Evolutionary conservation across 1,284 basidiomycete genomes (phyloP), one percentile per base, ranked within the genome.

Genomic region (Amylostereum areolatum): DNA sequence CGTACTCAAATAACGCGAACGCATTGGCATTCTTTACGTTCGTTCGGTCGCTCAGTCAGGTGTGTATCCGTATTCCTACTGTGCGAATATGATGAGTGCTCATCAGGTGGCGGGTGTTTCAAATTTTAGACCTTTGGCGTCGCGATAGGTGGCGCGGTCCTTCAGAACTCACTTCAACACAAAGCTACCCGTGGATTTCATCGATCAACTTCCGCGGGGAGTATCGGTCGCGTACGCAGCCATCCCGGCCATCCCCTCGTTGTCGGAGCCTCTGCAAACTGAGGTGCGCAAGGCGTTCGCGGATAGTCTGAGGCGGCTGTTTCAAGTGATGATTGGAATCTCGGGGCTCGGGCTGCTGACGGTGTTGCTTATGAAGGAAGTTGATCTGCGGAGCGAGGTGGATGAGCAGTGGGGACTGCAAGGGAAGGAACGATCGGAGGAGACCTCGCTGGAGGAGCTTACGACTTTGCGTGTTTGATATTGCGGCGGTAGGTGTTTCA

Each of bases 391-490:
- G 45, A 56, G 52, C 49, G 52, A 60, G 36, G 62, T 63, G 24
- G 67, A 69, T 45, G 58, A 62, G 27, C 51, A 62, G 10, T 70
- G 64, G 62, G 64, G 60, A 7, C 49, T 64, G 50, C 7, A 53
- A 30, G 58, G 57, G 37, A 39, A 39, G 37, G 37, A 5, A 7
- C 34, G 34, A 35, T n/a, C 34, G 34, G 34, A 18, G 18, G 18
- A 18, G 18, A 18, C 18, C 18, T 18, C 18, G 18, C 18, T 18
- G 18, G 18, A 18, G 18, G 18, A 18, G 18, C 18, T 18, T 18
- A 18, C 18, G 18, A 18, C 18, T 18, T 18, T 18, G 18, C 18
- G 18, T 18, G 18, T 18, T 18, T 18, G 18, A 18, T 18, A 18
- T 18, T 18, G 18, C 18, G 18, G 18, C 18, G 18, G 18, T 18